Conservation (phyloP, 345 rosid genomes). For the Atalantia buxifolia region DNA sequence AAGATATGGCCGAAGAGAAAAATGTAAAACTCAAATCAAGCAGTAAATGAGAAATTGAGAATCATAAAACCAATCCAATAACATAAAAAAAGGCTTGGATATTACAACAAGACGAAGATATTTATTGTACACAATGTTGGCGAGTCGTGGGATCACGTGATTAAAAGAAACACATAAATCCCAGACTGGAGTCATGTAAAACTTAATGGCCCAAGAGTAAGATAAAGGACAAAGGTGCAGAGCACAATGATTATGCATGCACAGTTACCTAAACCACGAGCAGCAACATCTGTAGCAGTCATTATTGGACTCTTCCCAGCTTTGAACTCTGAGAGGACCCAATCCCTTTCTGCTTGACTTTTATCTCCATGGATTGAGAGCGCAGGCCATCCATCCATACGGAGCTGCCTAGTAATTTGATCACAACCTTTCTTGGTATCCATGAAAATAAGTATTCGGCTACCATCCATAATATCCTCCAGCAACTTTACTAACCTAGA, state of each 20-base stretch:
- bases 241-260: not conserved
- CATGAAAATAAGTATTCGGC: slow-evolving; percentile 89
- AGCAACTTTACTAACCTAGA: slow-evolving; percentile 88
- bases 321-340: slow-evolving; percentile 99
- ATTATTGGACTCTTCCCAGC: slow-evolving; percentile 98
- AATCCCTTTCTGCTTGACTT: slow-evolving; percentile 99
- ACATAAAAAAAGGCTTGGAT: too few relatives aligned
- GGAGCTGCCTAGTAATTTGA: slow-evolving; percentile 96
- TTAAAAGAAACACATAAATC: not conserved
- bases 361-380: slow-evolving; percentile 98
- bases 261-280: slow-evolving; percentile 94
- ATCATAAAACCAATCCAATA: not conserved
- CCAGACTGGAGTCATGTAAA: not conserved
- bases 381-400: slow-evolving; percentile 99
- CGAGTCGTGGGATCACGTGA: not conserved
- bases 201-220: not conserved
- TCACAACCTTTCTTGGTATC: slow-evolving; percentile 99
- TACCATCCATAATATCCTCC: slow-evolving; percentile 99
- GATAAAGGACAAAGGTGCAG: not conserved
- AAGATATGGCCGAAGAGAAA: not conserved
- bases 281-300: slow-evolving; percentile 99
- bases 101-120: not conserved
- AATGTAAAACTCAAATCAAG: not conserved
- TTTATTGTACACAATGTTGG: not conserved
- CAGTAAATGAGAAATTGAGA: not conserved